Percentiles rank a stretch among this genome's conserved stretches.
Evolutionary conservation across 495 filamentous ascomycete species (phyloP).

Genomic region (Acidiella bohemica): DNA sequence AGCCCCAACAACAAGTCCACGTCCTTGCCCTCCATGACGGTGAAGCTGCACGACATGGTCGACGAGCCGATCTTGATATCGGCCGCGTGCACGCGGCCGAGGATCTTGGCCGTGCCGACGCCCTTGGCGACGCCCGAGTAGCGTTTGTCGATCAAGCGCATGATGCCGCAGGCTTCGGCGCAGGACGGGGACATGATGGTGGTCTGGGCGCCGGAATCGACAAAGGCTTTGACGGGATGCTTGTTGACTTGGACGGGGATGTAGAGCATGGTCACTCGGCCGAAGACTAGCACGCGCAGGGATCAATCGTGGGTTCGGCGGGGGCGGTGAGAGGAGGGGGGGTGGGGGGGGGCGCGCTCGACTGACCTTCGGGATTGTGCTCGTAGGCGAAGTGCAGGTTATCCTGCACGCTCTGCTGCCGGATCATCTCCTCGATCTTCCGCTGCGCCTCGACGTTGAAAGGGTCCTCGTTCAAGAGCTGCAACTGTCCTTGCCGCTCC

Average conservation of each 20-base stretch:
- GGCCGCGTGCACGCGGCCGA: constrained; percentile 87
- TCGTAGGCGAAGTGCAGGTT: constrained; percentile 93
- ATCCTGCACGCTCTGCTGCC: constrained; percentile 82
- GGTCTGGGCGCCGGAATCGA: constrained; percentile 93
- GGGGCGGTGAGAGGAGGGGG: neutral
- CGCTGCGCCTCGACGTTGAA: constrained; percentile 81
- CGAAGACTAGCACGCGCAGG: constrained; percentile 88
- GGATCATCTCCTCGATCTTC: constrained; percentile 94
- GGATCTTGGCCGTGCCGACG: constrained; percentile 84
- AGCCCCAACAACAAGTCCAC: constrained; percentile 91
- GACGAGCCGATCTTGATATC: constrained; percentile 83
- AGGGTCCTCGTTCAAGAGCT: constrained; percentile 72
- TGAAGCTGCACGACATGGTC: constrained; percentile 86
- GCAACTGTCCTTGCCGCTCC: constrained; percentile 67
- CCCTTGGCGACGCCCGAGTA: constrained; percentile 85
- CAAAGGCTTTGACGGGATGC: constrained; percentile 83
- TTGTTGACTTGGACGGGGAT: constrained; percentile 92
- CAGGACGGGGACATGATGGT: constrained; percentile 97
- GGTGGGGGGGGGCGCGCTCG: neutral
- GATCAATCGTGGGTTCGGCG: neutral
- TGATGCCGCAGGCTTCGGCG: constrained; percentile 84
- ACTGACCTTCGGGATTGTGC: constrained; percentile 85
- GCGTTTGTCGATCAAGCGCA: constrained; percentile 87
- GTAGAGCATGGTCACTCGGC: constrained; percentile 86
- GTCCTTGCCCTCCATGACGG: constrained; percentile 98